Percentiles rank a stretch among this genome's conserved stretches.
Conservation (phyloP, 176 grass and related monocot species). For the Aegilops umbellulata region DNA sequence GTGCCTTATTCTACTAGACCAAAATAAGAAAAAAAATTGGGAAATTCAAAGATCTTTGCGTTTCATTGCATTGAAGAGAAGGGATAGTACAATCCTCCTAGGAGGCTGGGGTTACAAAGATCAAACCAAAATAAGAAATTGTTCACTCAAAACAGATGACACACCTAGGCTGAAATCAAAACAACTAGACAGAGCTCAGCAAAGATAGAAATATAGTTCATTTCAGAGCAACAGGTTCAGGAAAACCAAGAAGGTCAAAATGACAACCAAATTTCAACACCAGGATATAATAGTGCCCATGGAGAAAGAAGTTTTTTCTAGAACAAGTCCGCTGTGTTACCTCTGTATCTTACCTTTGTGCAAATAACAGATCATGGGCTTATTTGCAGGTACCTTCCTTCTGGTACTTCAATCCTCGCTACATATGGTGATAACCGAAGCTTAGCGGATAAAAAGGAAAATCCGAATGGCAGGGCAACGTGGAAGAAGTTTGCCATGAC, state of each 20-base stretch:
- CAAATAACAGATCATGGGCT: constrained; percentile 14
- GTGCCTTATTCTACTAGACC: not conserved
- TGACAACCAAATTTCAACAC: not conserved
- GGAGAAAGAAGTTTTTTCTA: not conserved
- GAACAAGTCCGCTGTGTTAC: not conserved
- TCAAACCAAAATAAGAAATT: not conserved
- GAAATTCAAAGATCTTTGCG: too few relatives aligned
- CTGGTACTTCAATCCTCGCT: constrained; percentile 24
- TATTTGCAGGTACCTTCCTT: constrained; percentile 53
- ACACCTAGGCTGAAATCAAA: not conserved
- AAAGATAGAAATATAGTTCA: not conserved
- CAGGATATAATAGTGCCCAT: not conserved
- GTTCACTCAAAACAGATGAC: not conserved
- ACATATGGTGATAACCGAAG: not conserved
- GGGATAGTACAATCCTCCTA: too few relatives aligned
- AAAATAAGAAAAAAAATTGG: not conserved
- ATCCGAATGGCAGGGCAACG: not conserved
- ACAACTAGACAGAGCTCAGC: not conserved
- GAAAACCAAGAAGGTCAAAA: not conserved
- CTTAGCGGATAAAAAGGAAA: constrained; percentile 3
- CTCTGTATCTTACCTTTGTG: not conserved
- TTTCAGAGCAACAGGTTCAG: not conserved
- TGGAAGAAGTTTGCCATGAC: constrained; percentile 33
- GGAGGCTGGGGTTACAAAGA: too few relatives aligned
- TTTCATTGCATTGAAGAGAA: too few relatives aligned